These are phyloP conservation scores for Glycine tomentella DNA, from an alignment of 306 rosid genomes.

Conservation along the genomic window DNA sequence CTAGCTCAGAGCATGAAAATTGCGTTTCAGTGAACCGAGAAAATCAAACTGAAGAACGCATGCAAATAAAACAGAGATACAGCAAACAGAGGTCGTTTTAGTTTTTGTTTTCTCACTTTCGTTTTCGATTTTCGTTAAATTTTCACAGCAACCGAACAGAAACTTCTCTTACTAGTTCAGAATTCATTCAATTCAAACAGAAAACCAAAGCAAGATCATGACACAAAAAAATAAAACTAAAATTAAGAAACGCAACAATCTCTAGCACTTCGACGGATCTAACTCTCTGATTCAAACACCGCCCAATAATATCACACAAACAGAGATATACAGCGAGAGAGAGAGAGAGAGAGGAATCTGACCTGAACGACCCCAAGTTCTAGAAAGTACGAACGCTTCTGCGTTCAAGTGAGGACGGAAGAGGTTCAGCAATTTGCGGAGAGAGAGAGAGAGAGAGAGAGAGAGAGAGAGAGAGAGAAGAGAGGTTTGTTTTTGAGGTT, in stretches of 20 bases:
- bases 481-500: background rate
- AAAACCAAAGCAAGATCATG: background rate
- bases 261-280: conserved; percentile 33
- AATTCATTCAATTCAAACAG: background rate
- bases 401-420: background rate
- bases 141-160: conserved; percentile 20
- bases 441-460: background rate
- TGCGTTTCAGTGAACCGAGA: background rate
- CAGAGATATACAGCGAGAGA: background rate
- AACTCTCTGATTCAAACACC: conserved; percentile 30
- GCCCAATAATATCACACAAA: background rate
- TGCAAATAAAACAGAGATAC: conserved; percentile 25
- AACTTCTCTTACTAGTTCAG: background rate
- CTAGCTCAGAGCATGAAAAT: conserved; percentile 1
- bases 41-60: background rate
- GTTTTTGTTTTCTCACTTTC: background rate
- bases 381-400: background rate
- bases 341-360: conserved; percentile 1
- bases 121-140: background rate
- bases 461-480: background rate
- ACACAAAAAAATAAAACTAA: background rate
- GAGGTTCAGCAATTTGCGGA: background rate
- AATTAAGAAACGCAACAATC: conserved; percentile 3
- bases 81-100: conserved; percentile 37
- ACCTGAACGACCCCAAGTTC: conserved; percentile 39